Percentiles rank a stretch among this genome's conserved stretches.
Evolutionary conservation across 1,139 yeast genomes (phyloP).

Genomic region (Geotrichum aggregatum): DNA sequence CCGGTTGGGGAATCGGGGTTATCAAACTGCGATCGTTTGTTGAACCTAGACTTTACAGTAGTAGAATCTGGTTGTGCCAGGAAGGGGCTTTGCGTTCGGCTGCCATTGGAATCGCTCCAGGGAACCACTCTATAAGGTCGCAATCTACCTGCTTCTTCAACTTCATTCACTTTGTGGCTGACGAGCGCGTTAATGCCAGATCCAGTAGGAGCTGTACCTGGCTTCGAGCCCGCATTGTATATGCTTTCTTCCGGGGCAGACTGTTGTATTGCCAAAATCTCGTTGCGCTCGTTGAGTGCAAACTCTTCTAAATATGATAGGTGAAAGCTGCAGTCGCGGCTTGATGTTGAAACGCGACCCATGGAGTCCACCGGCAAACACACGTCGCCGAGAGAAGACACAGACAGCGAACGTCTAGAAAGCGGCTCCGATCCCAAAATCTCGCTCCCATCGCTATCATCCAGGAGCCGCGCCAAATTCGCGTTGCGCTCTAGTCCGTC

Average conservation of each 20-base stretch:
- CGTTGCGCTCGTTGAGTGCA: constrained; percentile 59
- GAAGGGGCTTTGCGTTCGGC: no score
- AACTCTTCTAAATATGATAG: constrained; percentile 68
- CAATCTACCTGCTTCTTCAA: constrained; percentile 14
- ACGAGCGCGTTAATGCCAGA: constrained; percentile 27
- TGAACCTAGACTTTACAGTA: no score
- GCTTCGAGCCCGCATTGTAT: constrained; percentile 30
- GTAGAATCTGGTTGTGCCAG: no score
- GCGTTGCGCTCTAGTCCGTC: no score
- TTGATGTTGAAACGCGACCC: constrained; percentile 41
- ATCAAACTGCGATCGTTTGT: no score
- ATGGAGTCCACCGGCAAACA: constrained; percentile 65
- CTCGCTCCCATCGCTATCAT: constrained; percentile 7
- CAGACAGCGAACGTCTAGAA: constrained; percentile 65
- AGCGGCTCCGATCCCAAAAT: constrained; percentile 56
- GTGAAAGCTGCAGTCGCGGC: constrained; percentile 61
- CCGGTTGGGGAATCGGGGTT: no score
- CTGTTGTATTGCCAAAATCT: constrained; percentile 43
- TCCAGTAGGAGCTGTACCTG: constrained; percentile 28
- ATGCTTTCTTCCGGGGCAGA: constrained; percentile 36
- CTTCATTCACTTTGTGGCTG: constrained; percentile 27
- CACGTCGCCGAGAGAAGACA: constrained; percentile 81
- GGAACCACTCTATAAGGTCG: constrained; percentile 19
- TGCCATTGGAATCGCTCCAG: background rate
- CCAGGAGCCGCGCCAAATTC: background rate